Percentiles rank a stretch among this genome's conserved stretches.
phyloP scores from a whole-genome alignment of 1,139 yeast species.

The Pichia sp. region DNA sequence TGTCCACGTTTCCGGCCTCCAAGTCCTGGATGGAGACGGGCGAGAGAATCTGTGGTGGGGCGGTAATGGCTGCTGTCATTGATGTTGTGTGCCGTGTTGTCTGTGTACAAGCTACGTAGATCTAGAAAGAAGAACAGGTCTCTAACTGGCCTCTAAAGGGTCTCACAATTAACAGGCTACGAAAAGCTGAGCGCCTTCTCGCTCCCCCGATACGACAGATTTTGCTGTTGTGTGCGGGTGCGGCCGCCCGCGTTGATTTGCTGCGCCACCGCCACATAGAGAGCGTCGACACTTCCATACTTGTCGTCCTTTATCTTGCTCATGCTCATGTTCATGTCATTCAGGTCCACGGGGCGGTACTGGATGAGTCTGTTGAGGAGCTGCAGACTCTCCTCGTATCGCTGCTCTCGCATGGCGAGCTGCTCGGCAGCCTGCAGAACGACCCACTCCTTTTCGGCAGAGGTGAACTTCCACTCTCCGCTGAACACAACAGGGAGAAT shows the following conservation, averaged over 20 bases:
- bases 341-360: constrained; percentile 19
- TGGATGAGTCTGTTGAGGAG: background rate
- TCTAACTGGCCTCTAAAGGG: too few species aligned
- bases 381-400: background rate
- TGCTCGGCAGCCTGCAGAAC: background rate
- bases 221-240: background rate
- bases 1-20: constrained; percentile 35
- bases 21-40: constrained; percentile 34
- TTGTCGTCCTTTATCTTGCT: too few species aligned
- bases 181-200: background rate
- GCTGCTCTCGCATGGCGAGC: background rate
- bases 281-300: background rate
- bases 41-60: constrained; percentile 19
- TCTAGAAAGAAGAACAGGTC: too few species aligned
- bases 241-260: background rate
- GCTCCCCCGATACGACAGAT: constrained; percentile 1
- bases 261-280: background rate
- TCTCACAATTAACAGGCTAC: too few species aligned
- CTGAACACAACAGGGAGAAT: background rate
- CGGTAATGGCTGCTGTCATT: constrained; percentile 13
- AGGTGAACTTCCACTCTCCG: background rate
- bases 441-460: background rate
- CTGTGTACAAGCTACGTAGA: too few species aligned
- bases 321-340: background rate
- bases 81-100: background rate